Conservation (phyloP, 768 basidiomycete species). For the Tulasnella sp. region DNA sequence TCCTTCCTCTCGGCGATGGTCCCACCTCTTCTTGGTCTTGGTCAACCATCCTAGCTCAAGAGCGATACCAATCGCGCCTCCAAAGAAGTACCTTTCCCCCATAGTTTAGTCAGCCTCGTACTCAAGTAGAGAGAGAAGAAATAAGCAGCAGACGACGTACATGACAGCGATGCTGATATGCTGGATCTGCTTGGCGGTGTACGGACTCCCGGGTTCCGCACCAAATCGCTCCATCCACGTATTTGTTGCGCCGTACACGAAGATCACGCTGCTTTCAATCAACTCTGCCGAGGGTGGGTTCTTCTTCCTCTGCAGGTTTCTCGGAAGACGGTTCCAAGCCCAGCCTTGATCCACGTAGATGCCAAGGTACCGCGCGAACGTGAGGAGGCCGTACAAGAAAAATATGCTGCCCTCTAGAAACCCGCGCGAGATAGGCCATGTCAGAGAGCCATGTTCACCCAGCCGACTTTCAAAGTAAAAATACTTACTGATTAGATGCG, state of each 20-base stretch:
- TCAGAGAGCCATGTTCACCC: not conserved
- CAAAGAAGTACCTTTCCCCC: slow-evolving; percentile 99
- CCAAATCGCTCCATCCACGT: slow-evolving; percentile 98
- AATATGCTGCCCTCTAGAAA: slow-evolving; percentile 76
- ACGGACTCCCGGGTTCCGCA: slow-evolving; percentile 66
- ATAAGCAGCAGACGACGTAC: slow-evolving; percentile 31
- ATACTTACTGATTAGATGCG: slow-evolving; percentile 78
- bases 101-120: too few species aligned
- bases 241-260: slow-evolving; percentile 80
- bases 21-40: not conserved
- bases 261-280: slow-evolving; percentile 69
- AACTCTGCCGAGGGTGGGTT: slow-evolving; percentile 57
- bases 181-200: slow-evolving; percentile 82
- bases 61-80: slow-evolving; percentile 77
- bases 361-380: slow-evolving; percentile 92
- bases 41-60: slow-evolving; percentile 54
- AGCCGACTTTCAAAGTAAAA: not conserved
- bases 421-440: too few species aligned
- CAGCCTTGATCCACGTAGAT: slow-evolving; percentile 78
- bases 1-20: not conserved
- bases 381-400: slow-evolving; percentile 78
- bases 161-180: slow-evolving; percentile 77
- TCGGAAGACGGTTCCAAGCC: slow-evolving; percentile 66
- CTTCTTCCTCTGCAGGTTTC: not conserved
- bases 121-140: not conserved